phyloP scores from a whole-genome alignment of 106 monocot species.

The Agapanthus africanus region DNA sequence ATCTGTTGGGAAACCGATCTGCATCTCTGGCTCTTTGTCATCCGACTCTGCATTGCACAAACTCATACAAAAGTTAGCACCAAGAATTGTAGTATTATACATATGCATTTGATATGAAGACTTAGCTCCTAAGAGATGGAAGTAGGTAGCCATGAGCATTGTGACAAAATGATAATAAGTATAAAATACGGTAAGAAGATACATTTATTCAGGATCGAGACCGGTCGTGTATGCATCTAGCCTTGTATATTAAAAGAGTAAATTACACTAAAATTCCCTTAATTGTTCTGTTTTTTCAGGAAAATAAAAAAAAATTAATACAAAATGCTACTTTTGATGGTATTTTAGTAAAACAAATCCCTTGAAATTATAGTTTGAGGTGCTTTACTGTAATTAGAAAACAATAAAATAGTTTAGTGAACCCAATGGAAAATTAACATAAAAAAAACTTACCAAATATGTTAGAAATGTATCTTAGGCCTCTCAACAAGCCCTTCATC shows the following conservation, averaged over 20 bases:
- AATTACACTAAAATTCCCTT: not conserved
- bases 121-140: too few relatives aligned
- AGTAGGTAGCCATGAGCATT: too few relatives aligned
- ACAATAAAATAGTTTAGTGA: not conserved
- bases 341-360: too few relatives aligned
- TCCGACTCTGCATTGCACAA: conserved; percentile 12
- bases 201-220: too few relatives aligned
- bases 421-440: not conserved
- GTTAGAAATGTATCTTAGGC: conserved; percentile 15
- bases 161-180: too few relatives aligned
- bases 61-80: not conserved
- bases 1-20: conserved; percentile 44
- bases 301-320: too few relatives aligned
- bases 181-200: too few relatives aligned
- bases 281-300: too few relatives aligned
- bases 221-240: not conserved
- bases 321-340: too few relatives aligned
- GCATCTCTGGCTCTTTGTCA: conserved; percentile 36
- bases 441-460: conserved; percentile 18
- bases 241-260: not conserved
- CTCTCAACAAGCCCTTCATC: conserved; percentile 18
- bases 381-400: not conserved
- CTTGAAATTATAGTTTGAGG: too few relatives aligned
- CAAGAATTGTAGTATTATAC: too few relatives aligned
- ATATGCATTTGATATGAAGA: too few relatives aligned